Evolutionary conservation across 106 monocot species (phyloP).

Genomic region (Alisma plantagoaquatica): DNA sequence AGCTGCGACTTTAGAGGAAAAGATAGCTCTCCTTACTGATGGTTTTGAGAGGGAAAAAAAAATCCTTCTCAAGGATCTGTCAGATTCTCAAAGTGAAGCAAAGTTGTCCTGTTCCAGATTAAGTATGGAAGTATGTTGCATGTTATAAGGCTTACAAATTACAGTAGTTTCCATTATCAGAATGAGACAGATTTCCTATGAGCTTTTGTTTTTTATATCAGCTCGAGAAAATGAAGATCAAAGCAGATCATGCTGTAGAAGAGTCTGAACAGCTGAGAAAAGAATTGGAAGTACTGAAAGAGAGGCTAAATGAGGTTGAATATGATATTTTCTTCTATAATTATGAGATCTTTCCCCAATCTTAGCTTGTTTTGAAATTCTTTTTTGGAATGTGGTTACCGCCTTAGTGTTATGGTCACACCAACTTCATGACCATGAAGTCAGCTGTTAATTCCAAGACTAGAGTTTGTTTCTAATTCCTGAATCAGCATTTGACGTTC

Average conservation of each 20-base stretch:
- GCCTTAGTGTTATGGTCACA: no score
- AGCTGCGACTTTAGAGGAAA: slow-evolving; percentile 9
- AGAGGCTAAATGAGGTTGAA: slow-evolving; percentile 16
- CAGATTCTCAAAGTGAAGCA: slow-evolving; percentile 11
- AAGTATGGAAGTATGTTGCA: slow-evolving; percentile 12
- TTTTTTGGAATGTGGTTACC: no score
- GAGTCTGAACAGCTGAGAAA: slow-evolving; percentile 11
- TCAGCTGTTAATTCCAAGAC: no score
- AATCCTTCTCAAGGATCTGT: slow-evolving; percentile 13
- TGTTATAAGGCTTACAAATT: not conserved
- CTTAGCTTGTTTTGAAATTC: no score
- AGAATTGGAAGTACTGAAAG: slow-evolving; percentile 10
- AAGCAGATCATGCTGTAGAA: slow-evolving; percentile 8
- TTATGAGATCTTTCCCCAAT: not conserved
- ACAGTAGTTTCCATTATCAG: no score
- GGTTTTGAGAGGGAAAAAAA: slow-evolving; percentile 14
- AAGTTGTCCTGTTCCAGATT: slow-evolving; percentile 12
- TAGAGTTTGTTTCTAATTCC: no score
- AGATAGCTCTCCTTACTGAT: slow-evolving; percentile 7
- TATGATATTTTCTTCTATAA: not conserved
- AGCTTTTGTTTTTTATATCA: slow-evolving; percentile 5
- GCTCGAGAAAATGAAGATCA: slow-evolving; percentile 14
- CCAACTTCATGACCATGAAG: no score
- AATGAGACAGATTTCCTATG: no score
- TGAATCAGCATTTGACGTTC: no score